phyloP scores from a whole-genome alignment of 2,329 filamentous ascomycete species.

The Tolypocladium tundrense region DNA sequence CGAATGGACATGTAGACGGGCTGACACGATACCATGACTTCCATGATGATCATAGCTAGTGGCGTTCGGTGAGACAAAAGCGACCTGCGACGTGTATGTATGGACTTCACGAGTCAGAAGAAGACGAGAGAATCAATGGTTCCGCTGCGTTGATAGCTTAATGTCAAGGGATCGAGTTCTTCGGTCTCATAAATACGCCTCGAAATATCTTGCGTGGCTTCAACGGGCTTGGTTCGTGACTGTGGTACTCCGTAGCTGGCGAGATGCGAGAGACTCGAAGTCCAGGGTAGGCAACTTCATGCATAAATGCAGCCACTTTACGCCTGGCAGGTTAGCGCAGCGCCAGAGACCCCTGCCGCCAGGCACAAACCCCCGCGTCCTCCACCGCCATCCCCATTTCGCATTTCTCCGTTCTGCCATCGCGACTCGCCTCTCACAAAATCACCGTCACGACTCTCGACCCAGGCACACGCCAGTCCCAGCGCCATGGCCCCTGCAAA shows the following conservation, averaged over 20 bases:
- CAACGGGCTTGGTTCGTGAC: neutral
- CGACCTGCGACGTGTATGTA: no score
- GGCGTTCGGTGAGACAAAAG: neutral
- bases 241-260: no score
- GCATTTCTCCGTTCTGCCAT: neutral
- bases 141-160: no score
- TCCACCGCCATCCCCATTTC: neutral
- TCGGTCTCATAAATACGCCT: neutral
- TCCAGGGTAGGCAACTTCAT: neutral
- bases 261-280: neutral
- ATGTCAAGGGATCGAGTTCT: no score
- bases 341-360: neutral
- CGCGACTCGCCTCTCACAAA: neutral
- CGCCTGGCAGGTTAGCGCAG: neutral
- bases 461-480: neutral
- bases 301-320: neutral
- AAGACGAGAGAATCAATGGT: neutral
- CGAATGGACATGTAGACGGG: neutral
- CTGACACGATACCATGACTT: neutral
- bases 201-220: neutral
- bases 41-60: neutral
- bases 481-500: conserved; percentile 35
- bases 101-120: neutral
- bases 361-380: neutral
- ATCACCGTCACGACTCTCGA: neutral